These are phyloP conservation scores for Lachancea kluyveri DNA, from an alignment of 805 yeast species.

Conservation along the genomic window DNA sequence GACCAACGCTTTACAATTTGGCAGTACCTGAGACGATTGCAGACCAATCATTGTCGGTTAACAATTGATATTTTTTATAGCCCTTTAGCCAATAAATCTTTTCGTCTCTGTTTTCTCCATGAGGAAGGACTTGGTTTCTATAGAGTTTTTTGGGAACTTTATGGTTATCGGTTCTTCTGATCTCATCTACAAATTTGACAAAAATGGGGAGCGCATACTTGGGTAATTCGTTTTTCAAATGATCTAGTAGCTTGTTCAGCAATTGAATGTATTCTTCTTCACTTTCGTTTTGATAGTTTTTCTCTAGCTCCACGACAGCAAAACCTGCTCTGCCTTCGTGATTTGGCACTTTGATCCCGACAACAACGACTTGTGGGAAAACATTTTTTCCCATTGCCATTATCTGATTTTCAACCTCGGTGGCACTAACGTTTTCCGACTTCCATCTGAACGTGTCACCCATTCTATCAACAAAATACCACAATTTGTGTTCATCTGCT, in stretches of 20 bases:
- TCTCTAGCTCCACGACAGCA: slow-evolving; percentile 60
- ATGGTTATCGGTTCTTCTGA: slow-evolving; percentile 72
- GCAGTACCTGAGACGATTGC: slow-evolving; percentile 25
- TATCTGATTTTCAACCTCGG: slow-evolving; percentile 82
- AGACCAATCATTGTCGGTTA: slow-evolving; percentile 55
- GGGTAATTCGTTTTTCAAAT: slow-evolving; percentile 49
- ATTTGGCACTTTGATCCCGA: slow-evolving; percentile 75
- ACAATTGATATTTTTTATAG: slow-evolving; percentile 42
- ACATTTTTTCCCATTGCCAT: slow-evolving; percentile 28
- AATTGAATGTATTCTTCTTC: slow-evolving; percentile 25
- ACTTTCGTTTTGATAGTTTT: slow-evolving; percentile 14
- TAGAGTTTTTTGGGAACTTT: slow-evolving; percentile 68
- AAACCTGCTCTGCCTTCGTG: slow-evolving; percentile 96
- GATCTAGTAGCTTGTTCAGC: slow-evolving; percentile 34
- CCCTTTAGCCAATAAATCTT: slow-evolving; percentile 65
- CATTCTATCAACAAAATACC: slow-evolving; percentile 83
- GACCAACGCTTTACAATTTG: slow-evolving; percentile 18
- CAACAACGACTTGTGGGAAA: slow-evolving; percentile 71
- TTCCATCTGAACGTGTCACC: slow-evolving; percentile 98
- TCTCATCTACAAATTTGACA: slow-evolving; percentile 56
- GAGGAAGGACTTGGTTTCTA: slow-evolving; percentile 63
- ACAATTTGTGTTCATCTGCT: slow-evolving; percentile 58
- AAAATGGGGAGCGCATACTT: slow-evolving; percentile 83
- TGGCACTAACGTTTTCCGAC: slow-evolving; percentile 89
- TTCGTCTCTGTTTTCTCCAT: slow-evolving; percentile 56